These are phyloP conservation scores for Coemansia sp. DNA, from an alignment of 192 early-diverging fungal species.

Conservation along the genomic window DNA sequence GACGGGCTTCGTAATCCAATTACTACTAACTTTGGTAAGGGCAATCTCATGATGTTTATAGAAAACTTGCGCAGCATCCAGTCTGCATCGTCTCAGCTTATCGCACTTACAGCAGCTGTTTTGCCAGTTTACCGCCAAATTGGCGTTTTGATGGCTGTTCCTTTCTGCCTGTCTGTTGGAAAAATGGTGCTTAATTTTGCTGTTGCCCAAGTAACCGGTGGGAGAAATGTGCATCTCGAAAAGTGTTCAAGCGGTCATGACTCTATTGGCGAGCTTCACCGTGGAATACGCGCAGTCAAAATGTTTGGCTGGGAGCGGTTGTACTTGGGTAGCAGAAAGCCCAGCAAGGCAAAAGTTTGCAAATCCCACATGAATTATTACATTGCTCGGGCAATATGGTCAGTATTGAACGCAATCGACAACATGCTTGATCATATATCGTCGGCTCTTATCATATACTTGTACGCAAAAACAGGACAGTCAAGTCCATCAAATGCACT, in stretches of 20 bases:
- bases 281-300: conserved; percentile 28
- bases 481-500: not conserved
- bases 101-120: not conserved
- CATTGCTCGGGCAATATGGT: conserved; percentile 11
- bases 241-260: not conserved
- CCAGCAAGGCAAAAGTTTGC: conserved; percentile 10
- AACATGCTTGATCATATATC: not conserved
- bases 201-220: conserved; percentile 2
- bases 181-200: conserved; percentile 1
- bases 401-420: not conserved
- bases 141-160: conserved; percentile 20
- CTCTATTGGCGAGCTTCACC: conserved; percentile 11
- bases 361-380: conserved; percentile 20
- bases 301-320: conserved; percentile 41
- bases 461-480: not conserved
- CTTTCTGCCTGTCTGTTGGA: conserved; percentile 2
- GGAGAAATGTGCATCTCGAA: conserved; percentile 3
- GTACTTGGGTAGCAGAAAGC: conserved; percentile 7
- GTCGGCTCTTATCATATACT: conserved; percentile 4
- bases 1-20: conserved; percentile 3
- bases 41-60: not conserved
- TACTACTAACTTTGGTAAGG: not conserved
- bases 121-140: conserved; percentile 18
- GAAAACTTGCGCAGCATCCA: not conserved
- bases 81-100: not conserved